Base-by-base conservation (phyloP, 495 filamentous ascomycete species). In the Podospora bellae-mahoneyi region DNA sequence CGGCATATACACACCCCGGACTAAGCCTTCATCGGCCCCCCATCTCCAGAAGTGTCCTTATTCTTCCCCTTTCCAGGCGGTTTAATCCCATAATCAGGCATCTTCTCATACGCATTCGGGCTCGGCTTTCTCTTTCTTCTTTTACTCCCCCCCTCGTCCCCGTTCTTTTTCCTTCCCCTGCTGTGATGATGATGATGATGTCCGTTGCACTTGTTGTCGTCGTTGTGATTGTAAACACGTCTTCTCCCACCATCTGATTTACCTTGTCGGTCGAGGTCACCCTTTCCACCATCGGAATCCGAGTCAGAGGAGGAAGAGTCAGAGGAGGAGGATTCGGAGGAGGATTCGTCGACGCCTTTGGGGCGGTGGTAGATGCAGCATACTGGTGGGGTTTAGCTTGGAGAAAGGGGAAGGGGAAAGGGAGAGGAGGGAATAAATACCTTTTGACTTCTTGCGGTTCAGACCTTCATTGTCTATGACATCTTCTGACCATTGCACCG, bases 351-450 rank as follows among this genome's bases (percentile, higher is more conserved):
- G 9, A 93, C 87, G 55, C 84, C 87, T 64, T 88, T 89, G 2
- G 92, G 87, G 68, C 91, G 91, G 81, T 96, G 93, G 82, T 97
- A 99, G 76, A 98, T 98, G 78, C 95, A 99, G 85, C 95, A 99
- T 26, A 98, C 96, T 97, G 72, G 54, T 54, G 54, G 15, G 48
- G 16, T 30, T 60, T 44, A 61, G 26, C 59, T 19, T 20, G 59
- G 19, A 27, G 26, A 48, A 23, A 10, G 5, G n/a, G 54, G 28
- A 39, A 0, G 19, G 23, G 57, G 68, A 67, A 2, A 67, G 64
- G 9, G 27, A 13, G 19, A 55, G 15, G 18, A 73, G 71, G n/a
- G 54, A 10, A 16, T 32, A 27, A 73, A 55, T 75, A 93, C 94
- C 93, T 90, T 99, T 99, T 0, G 91, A 94, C 57, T 86, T 91